Conservation (phyloP, 2,329 filamentous ascomycete species). For the Diaporthe sp. region DNA sequence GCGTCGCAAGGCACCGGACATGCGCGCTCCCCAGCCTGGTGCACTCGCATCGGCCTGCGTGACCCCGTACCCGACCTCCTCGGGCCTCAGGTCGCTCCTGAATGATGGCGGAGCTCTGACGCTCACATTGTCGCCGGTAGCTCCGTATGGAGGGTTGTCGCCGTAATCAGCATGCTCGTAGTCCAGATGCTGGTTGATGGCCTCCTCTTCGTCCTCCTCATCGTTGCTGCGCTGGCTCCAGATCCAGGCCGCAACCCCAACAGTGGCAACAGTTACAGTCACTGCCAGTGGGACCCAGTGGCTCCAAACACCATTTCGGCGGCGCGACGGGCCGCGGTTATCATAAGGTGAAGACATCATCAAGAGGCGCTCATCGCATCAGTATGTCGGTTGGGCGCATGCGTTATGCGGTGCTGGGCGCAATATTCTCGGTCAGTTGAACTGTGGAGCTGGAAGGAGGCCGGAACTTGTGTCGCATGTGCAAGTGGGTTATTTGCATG, state of each 20-base stretch:
- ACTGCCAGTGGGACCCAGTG: constrained; percentile 93
- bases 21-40: constrained; percentile 78
- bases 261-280: constrained; percentile 89
- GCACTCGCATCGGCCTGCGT: constrained; percentile 52
- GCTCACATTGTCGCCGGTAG: constrained; percentile 52
- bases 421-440: neutral
- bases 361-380: constrained; percentile 54
- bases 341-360: constrained; percentile 75
- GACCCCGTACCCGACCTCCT: constrained; percentile 58
- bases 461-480: neutral
- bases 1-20: constrained; percentile 84
- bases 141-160: constrained; percentile 65
- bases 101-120: constrained; percentile 55
- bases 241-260: constrained; percentile 89
- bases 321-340: constrained; percentile 68
- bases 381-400: constrained; percentile 10
- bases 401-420: constrained; percentile 3
- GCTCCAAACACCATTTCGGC: constrained; percentile 75
- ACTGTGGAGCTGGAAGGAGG: constrained; percentile 3
- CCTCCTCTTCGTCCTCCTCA: constrained; percentile 72
- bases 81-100: constrained; percentile 53
- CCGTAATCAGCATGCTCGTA: constrained; percentile 64
- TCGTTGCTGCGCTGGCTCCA: constrained; percentile 87
- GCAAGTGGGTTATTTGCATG: constrained; percentile 13
- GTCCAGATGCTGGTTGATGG: constrained; percentile 64